phyloP scores from a whole-genome alignment of 257 asterid species.

The Cinchona pubescens region DNA sequence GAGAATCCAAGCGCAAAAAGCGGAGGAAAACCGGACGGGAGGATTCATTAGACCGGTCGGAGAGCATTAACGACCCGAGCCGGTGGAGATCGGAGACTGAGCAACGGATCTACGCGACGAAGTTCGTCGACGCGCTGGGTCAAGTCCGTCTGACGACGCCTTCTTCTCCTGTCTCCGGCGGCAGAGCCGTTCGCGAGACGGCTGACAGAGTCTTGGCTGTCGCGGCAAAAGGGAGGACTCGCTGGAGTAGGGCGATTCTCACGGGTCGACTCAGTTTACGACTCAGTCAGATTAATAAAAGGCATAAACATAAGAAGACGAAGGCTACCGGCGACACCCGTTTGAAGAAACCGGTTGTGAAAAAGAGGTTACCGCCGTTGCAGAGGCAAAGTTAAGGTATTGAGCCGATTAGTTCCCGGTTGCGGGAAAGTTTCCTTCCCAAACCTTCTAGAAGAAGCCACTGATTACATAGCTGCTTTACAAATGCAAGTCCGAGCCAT shows the following conservation, averaged over 20 bases:
- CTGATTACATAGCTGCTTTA: slow-evolving; percentile 78
- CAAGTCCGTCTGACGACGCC: slow-evolving; percentile 47
- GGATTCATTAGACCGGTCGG: not conserved
- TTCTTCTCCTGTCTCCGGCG: slow-evolving; percentile 28
- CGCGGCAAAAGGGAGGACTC: slow-evolving; percentile 64
- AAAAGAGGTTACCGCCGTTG: slow-evolving; percentile 48
- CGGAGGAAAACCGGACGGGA: slow-evolving; percentile 48
- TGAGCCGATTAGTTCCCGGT: slow-evolving; percentile 78
- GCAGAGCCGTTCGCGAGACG: slow-evolving; percentile 55
- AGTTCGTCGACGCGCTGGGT: slow-evolving; percentile 64
- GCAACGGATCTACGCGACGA: slow-evolving; percentile 65
- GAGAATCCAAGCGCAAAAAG: slow-evolving; percentile 44
- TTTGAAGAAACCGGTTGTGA: slow-evolving; percentile 33
- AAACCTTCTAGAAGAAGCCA: slow-evolving; percentile 80
- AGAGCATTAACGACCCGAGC: slow-evolving; percentile 15
- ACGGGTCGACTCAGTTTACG: slow-evolving; percentile 61
- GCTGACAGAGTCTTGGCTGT: slow-evolving; percentile 73
- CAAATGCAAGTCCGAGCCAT: slow-evolving; percentile 91
- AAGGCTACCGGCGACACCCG: slow-evolving; percentile 21
- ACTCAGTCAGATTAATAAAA: slow-evolving; percentile 52
- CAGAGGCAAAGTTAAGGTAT: slow-evolving; percentile 52
- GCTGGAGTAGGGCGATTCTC: slow-evolving; percentile 84
- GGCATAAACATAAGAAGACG: slow-evolving; percentile 35
- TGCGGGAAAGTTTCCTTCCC: slow-evolving; percentile 78
- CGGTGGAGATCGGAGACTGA: slow-evolving; percentile 56